Conservation (phyloP, 1,284 basidiomycete genomes). For the Pulveroboletus sp. region DNA sequence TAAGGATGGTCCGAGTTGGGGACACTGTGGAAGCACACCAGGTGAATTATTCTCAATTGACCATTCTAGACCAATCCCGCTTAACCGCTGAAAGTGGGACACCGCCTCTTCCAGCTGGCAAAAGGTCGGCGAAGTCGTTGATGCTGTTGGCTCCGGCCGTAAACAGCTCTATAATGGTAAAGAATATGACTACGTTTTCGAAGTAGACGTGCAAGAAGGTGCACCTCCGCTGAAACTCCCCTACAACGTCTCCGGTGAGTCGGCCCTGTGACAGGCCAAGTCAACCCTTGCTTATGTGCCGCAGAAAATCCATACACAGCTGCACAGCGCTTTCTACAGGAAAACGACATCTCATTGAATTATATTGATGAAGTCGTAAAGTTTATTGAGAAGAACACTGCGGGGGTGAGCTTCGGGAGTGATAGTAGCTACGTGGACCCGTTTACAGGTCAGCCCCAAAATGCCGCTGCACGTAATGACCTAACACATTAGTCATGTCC, state of each 20-base stretch:
- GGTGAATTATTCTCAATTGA: conserved; percentile 44
- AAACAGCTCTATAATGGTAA: conserved; percentile 90
- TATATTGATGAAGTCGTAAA: conserved; percentile 91
- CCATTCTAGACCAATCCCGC: not conserved
- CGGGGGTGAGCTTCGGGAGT: conserved; percentile 69
- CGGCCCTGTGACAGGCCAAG: conserved; percentile 1
- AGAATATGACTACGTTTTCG: conserved; percentile 99
- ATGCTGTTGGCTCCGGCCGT: conserved; percentile 83
- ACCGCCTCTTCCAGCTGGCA: conserved; percentile 71
- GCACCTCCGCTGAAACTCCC: conserved; percentile 92
- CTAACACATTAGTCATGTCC: not conserved
- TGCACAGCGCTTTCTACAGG: conserved; percentile 86
- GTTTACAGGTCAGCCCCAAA: conserved; percentile 69
- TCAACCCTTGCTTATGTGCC: conserved; percentile 3
- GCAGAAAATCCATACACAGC: conserved; percentile 91
- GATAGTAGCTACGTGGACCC: conserved; percentile 80
- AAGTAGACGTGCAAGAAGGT: conserved; percentile 95
- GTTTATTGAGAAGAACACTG: conserved; percentile 93
- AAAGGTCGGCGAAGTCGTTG: conserved; percentile 95
- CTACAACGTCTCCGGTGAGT: conserved; percentile 83
- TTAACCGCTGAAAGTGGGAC: conserved; percentile 66
- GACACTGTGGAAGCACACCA: conserved; percentile 86
- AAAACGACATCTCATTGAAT: conserved; percentile 79
- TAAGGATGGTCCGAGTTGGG: conserved; percentile 85
- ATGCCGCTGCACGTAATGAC: conserved; percentile 22